Base-by-base conservation (phyloP, 140 eudicot genomes). In the Stevia rebaudiana region DNA sequence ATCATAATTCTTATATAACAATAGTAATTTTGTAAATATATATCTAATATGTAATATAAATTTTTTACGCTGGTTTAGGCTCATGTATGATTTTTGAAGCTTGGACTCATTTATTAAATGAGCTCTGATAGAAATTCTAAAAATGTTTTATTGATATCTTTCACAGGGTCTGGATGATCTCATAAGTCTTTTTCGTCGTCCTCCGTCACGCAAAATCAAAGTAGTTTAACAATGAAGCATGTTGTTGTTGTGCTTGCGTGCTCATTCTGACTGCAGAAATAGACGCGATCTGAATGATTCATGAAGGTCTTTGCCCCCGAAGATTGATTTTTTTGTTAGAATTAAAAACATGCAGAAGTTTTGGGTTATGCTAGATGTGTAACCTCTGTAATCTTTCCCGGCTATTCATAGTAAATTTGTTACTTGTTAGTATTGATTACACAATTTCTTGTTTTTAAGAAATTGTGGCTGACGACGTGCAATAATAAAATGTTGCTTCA, bases 111-210 rank as follows among this genome's bases (percentile, higher is more conserved):
- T n/a, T n/a, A n/a, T n/a, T n/a, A n/a, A n/a, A n/a, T n/a, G n/a
- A n/a, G n/a, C n/a, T n/a, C n/a, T n/a, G n/a, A n/a, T n/a, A n/a
- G n/a, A n/a, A 4, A 4, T 36, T 36, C 11, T 36, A 19, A 48
- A 48, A 48, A 9, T 46, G 2, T 7, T 8, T 25, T 10, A 18
- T 21, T 53, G 30, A 28, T 69, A 8, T 57, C 30, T 49, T 31
- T 80, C 25, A 81, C 96, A 87, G 96, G 98, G 98, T 67, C 81
- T 91, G 10, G 98, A 91, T 40, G 98, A 91, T 85, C 85, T 91
- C 43, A 91, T 87, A 69, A 85, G 96, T 76, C 78, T 87, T 15
- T 91, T 91, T 62, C 95, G 96, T 8, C 90, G 91, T 4, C 96
- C 96, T 55, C 81, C 96, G 37, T 80, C 96, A 8, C 91, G 98